Conservation (phyloP, 495 filamentous ascomycete species). For the Sphaerosporella brunnea region DNA sequence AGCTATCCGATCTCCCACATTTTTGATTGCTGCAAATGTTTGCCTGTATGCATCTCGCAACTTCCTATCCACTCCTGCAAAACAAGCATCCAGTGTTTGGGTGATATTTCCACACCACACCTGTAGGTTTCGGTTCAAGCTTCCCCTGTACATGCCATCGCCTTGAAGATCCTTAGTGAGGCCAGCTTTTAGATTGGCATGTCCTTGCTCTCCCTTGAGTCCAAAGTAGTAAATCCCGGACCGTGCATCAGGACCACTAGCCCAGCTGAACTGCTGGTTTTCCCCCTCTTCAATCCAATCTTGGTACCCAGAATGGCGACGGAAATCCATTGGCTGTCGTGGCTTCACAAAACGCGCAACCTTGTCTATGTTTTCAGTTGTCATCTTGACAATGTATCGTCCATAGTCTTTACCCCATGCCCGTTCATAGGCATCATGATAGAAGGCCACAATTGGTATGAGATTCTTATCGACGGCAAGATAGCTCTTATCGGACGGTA, state of each 20-base stretch:
- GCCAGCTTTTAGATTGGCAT: neutral
- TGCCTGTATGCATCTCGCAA: neutral
- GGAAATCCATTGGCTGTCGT: neutral
- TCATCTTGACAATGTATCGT: neutral
- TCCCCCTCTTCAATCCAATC: neutral
- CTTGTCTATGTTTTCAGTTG: neutral
- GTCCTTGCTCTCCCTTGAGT: neutral
- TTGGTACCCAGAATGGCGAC: neutral
- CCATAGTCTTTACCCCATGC: neutral
- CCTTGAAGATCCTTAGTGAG: neutral
- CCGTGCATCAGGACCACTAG: neutral
- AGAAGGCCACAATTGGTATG: neutral
- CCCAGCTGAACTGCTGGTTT: neutral
- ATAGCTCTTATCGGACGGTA: neutral
- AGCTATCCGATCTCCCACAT: neutral
- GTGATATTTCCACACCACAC: neutral
- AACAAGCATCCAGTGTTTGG: neutral
- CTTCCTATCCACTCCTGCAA: neutral
- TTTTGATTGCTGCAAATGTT: neutral
- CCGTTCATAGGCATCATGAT: neutral
- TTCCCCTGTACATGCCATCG: neutral
- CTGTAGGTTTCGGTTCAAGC: neutral
- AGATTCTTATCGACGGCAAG: neutral
- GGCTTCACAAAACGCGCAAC: neutral
- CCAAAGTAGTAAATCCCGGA: neutral